Conservation (phyloP, 2,329 filamentous ascomycete genomes). For the Coccinonectria pachysandricola region DNA sequence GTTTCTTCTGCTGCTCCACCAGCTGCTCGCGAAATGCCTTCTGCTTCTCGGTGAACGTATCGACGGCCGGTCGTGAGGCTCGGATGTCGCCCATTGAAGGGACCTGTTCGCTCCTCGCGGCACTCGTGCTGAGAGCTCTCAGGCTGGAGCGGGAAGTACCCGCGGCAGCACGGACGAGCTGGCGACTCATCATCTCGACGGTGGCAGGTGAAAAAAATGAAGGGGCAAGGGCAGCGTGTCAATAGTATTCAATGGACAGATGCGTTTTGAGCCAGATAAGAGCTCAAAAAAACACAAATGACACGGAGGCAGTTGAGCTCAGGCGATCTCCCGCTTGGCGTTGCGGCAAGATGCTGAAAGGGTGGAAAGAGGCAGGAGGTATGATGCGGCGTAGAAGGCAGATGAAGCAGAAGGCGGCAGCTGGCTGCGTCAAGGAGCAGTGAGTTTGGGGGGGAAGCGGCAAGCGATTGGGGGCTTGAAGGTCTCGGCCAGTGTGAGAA, state of each 20-base stretch:
- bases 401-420: slow-evolving; percentile 11
- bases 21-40: slow-evolving; percentile 78
- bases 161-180: slow-evolving; percentile 35
- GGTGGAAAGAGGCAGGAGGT: slow-evolving; percentile 3
- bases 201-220: slow-evolving; percentile 2
- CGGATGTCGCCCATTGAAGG: slow-evolving; percentile 83
- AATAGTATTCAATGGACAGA: too few species aligned
- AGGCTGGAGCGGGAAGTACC: slow-evolving; percentile 36
- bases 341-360: slow-evolving; percentile 4
- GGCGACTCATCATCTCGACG: slow-evolving; percentile 38
- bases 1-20: slow-evolving; percentile 65
- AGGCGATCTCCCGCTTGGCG: slow-evolving; percentile 10
- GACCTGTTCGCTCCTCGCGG: slow-evolving; percentile 33
- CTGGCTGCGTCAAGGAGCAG: slow-evolving; percentile 12
- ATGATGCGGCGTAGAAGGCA: slow-evolving; percentile 8
- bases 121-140: slow-evolving; percentile 49
- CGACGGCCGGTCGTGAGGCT: slow-evolving; percentile 51
- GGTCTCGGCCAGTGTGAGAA: too few species aligned
- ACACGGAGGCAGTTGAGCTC: slow-evolving; percentile 7
- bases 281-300: too few species aligned
- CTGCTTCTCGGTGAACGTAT: slow-evolving; percentile 73
- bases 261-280: too few species aligned
- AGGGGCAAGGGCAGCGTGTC: slow-evolving; percentile 7
- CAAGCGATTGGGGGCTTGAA: too few species aligned
- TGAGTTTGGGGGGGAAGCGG: background rate